Conservation (phyloP, 257 asterid genomes). For the Misopates orontium region DNA sequence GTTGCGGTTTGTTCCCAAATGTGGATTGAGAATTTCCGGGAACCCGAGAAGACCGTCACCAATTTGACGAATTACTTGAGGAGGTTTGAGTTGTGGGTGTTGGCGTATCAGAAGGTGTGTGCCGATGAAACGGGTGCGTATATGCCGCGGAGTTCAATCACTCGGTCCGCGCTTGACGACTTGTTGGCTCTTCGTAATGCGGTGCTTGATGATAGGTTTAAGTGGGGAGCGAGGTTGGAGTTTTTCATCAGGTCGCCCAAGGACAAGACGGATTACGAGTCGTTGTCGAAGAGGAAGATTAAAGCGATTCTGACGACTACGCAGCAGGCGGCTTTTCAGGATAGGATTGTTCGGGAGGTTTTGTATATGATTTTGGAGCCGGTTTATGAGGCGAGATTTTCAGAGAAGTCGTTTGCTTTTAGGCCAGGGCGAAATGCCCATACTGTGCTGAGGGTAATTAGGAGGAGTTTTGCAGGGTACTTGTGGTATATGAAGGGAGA, state of each 20-base stretch:
- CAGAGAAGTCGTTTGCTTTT: conserved; percentile 86
- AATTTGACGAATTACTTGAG: conserved; percentile 75
- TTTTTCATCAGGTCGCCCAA: conserved; percentile 80
- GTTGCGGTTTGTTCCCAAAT: conserved; percentile 72
- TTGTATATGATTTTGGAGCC: conserved; percentile 85
- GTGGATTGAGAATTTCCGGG: conserved; percentile 85
- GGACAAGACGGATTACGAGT: conserved; percentile 87
- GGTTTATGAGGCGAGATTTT: conserved; percentile 81
- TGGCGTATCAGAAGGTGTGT: conserved; percentile 90
- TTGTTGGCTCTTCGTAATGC: conserved; percentile 82
- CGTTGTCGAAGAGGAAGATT: conserved; percentile 87
- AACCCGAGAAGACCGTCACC: conserved; percentile 59
- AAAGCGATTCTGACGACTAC: conserved; percentile 81
- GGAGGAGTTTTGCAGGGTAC: conserved; percentile 96
- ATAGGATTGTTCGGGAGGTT: conserved; percentile 89
- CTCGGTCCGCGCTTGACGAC: conserved; percentile 77
- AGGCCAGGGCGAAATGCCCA: conserved; percentile 95
- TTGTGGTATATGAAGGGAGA: conserved; percentile 96
- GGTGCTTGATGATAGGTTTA: conserved; percentile 74
- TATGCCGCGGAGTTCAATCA: conserved; percentile 74
- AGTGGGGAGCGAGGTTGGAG: conserved; percentile 96
- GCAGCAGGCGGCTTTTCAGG: conserved; percentile 82
- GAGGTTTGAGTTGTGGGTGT: conserved; percentile 91
- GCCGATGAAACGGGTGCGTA: conserved; percentile 88
- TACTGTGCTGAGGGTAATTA: conserved; percentile 77